phyloP scores from a whole-genome alignment of 495 filamentous ascomycete genomes.

The Pseudevernia furfuracea region DNA sequence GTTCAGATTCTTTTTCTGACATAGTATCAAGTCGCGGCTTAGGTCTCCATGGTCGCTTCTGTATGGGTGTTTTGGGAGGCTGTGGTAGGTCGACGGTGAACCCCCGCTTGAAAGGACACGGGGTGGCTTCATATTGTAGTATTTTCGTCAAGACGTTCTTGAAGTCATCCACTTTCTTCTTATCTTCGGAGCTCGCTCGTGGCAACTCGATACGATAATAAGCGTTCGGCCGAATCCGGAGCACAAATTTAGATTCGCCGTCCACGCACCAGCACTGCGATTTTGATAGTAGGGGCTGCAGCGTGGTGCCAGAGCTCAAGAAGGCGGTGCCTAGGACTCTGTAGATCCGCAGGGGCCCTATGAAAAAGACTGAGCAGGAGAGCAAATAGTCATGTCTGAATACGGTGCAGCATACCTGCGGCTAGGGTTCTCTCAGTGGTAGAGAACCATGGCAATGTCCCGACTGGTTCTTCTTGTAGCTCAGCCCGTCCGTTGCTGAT shows the following conservation, averaged over 20 bases:
- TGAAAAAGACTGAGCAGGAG: constrained; percentile 7
- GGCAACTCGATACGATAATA: constrained; percentile 89
- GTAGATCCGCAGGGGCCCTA: constrained; percentile 73
- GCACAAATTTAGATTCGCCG: constrained; percentile 69
- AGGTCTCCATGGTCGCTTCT: constrained; percentile 64
- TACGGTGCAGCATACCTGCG: constrained; percentile 44
- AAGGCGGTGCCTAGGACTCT: constrained; percentile 73
- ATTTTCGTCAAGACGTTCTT: constrained; percentile 62
- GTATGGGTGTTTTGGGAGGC: constrained; percentile 54
- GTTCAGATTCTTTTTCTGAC: constrained; percentile 8
- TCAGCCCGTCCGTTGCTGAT: constrained; percentile 23
- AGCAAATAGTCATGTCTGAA: neutral
- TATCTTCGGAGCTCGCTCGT: constrained; percentile 50
- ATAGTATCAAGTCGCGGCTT: constrained; percentile 43
- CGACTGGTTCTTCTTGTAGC: constrained; percentile 24
- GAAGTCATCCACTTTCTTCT: constrained; percentile 51
- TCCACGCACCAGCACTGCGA: constrained; percentile 92
- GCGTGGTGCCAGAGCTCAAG: constrained; percentile 68
- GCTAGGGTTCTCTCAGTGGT: constrained; percentile 75
- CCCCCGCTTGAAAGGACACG: constrained; percentile 71
- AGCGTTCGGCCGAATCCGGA: constrained; percentile 68
- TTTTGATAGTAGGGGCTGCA: constrained; percentile 78
- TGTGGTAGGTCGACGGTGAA: constrained; percentile 73
- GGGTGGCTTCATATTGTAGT: constrained; percentile 76
- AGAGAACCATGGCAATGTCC: constrained; percentile 65